Conservation (phyloP, 208 protist genomes). For the Acanthamoeba culbertsoni region DNA sequence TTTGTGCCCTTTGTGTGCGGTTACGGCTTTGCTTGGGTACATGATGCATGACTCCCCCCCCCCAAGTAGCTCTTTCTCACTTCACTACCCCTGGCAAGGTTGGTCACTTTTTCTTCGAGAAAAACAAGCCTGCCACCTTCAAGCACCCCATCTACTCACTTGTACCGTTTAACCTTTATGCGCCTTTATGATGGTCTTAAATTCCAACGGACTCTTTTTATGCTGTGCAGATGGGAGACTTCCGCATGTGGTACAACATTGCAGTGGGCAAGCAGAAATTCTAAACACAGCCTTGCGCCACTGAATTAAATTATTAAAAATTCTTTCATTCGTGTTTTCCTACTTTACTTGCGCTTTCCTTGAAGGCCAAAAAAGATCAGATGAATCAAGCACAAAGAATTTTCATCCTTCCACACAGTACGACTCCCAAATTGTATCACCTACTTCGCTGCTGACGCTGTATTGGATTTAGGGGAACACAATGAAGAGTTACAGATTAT, state of each 20-base stretch:
- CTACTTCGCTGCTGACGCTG: too few relatives aligned
- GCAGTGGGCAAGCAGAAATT: conserved; percentile 63
- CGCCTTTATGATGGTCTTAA: too few relatives aligned
- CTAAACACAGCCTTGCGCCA: not conserved
- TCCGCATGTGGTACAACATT: conserved; percentile 52
- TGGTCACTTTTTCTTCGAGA: conserved; percentile 76
- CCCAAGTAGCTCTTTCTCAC: not conserved
- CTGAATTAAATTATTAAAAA: not conserved
- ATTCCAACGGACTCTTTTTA: not conserved
- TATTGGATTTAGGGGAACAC: not conserved
- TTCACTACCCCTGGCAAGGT: not conserved
- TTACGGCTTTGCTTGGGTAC: conserved; percentile 64
- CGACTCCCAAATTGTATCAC: not conserved
- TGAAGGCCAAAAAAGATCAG: not conserved
- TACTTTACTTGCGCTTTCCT: not conserved
- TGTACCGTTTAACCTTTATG: too few relatives aligned
- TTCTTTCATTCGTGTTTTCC: too few relatives aligned
- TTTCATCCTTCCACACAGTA: not conserved
- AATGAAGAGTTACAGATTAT: not conserved
- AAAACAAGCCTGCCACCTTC: conserved; percentile 76
- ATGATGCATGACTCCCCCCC: not conserved
- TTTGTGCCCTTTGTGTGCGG: conserved; percentile 59
- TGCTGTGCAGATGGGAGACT: not conserved
- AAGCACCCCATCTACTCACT: conserved; percentile 67
- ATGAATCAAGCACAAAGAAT: not conserved